phyloP scores from a whole-genome alignment of 108 stramenopile species.

The Aurantiochytrium sp. region DNA sequence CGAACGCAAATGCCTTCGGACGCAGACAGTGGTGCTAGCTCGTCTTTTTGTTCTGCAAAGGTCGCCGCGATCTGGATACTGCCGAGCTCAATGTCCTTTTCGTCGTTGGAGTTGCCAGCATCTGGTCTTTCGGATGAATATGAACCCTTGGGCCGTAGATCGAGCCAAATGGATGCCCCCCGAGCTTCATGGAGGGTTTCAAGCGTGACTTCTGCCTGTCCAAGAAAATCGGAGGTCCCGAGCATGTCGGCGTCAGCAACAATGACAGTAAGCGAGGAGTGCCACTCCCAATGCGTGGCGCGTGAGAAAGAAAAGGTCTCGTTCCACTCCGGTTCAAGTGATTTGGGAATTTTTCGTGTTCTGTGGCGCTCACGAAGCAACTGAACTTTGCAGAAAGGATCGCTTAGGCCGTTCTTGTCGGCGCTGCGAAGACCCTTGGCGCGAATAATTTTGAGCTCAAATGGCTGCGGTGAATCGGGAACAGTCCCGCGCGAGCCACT shows the following conservation, averaged over 20 bases:
- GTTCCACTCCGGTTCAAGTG: slow-evolving; percentile 1
- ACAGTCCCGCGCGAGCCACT: background rate
- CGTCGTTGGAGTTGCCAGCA: no score
- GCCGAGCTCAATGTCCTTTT: background rate
- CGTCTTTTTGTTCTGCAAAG: background rate
- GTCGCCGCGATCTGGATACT: background rate
- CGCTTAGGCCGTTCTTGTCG: background rate
- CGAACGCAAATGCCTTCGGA: no score
- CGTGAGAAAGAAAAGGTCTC: background rate
- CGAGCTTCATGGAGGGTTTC: background rate
- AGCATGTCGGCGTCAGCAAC: background rate
- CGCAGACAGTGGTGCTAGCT: background rate
- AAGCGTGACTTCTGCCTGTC: background rate
- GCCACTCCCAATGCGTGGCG: background rate
- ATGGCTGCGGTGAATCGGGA: background rate
- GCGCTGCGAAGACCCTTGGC: background rate
- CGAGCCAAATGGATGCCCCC: background rate
- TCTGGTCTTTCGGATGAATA: no score
- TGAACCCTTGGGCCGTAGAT: background rate
- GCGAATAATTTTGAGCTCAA: background rate
- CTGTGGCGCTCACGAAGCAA: background rate
- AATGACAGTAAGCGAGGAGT: background rate
- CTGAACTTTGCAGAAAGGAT: background rate
- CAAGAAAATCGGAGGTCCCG: background rate
- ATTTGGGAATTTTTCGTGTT: background rate